A percentile compares a stretch with the other conserved stretches of the same genome.
These are phyloP conservation scores for Starmerella bombicola DNA, from an alignment of 805 yeast genomes.

Conservation along the genomic window DNA sequence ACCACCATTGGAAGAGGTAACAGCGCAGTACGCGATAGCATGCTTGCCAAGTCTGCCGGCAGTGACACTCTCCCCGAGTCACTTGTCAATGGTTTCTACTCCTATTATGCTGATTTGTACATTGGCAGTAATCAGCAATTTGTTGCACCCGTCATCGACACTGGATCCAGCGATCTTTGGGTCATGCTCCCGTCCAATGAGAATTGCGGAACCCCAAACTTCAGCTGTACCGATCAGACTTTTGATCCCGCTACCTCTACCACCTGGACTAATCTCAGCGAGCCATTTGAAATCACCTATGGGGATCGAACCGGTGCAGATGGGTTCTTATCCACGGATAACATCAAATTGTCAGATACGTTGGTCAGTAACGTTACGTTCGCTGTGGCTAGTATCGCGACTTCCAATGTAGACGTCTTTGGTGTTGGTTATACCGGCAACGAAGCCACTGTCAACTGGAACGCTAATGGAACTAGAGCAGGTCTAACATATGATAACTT, in stretches of 20 bases:
- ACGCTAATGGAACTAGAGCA: slow-evolving; percentile 6
- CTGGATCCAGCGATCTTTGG: slow-evolving; percentile 64
- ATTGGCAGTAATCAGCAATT: slow-evolving; percentile 48
- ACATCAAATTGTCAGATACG: slow-evolving; percentile 37
- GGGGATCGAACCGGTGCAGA: slow-evolving; percentile 35
- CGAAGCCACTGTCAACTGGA: slow-evolving; percentile 22
- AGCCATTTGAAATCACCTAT: slow-evolving; percentile 32
- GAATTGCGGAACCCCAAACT: slow-evolving; percentile 4
- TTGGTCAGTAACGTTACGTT: slow-evolving; percentile 41
- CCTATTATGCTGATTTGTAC: slow-evolving; percentile 26
- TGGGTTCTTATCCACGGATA: slow-evolving; percentile 49
- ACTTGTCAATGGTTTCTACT: slow-evolving; percentile 23
- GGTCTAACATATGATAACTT: slow-evolving; percentile 23
- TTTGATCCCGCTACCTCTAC: slow-evolving; percentile 23
- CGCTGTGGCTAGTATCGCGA: slow-evolving; percentile 57
- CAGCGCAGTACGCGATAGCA: not conserved
- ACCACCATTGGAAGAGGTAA: slow-evolving; percentile 1
- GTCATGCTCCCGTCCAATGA: slow-evolving; percentile 26
- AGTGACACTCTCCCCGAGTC: slow-evolving; percentile 3
- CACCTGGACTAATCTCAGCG: slow-evolving; percentile 19
- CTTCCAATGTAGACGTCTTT: slow-evolving; percentile 53
- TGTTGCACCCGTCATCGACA: slow-evolving; percentile 46
- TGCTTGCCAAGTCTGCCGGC: not conserved
- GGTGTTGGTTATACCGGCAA: slow-evolving; percentile 29
- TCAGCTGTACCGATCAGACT: slow-evolving; percentile 22